Evolutionary conservation across 2,329 filamentous ascomycete genomes (phyloP).

Genomic region (Aspergillus sp.): DNA sequence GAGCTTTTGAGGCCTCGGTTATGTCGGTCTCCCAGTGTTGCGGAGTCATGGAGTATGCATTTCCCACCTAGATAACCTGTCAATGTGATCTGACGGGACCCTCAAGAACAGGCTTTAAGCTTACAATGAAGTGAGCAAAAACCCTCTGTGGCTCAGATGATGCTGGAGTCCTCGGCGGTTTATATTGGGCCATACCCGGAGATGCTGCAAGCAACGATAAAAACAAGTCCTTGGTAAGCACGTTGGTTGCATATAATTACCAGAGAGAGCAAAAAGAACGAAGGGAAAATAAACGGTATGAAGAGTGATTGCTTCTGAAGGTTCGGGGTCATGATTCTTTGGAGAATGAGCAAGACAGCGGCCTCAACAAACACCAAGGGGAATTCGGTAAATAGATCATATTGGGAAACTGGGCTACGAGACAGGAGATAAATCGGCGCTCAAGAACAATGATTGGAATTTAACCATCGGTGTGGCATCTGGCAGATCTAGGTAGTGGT

Average conservation of each 20-base stretch:
- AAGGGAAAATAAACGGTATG: not conserved
- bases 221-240: not conserved
- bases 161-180: not conserved
- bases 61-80: constrained; percentile 22
- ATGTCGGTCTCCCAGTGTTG: constrained; percentile 29
- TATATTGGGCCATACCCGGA: constrained; percentile 6
- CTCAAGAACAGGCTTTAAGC: not conserved
- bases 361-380: not conserved
- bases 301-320: not conserved
- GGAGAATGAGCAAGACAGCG: not conserved
- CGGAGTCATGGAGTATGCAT: constrained; percentile 23
- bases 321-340: not conserved
- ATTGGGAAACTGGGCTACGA: too few relatives aligned
- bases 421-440: too few relatives aligned
- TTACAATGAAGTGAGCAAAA: constrained; percentile 38
- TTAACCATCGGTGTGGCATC: not conserved
- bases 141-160: constrained; percentile 24
- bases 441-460: not conserved
- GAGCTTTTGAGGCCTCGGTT: constrained; percentile 26
- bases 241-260: not conserved
- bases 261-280: not conserved
- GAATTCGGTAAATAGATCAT: not conserved
- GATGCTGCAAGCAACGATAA: not conserved
- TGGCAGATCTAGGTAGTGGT: not conserved
- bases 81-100: too few relatives aligned